Conservation (phyloP, 352 stramenopile genomes). For the Pythium sukuiense region DNA sequence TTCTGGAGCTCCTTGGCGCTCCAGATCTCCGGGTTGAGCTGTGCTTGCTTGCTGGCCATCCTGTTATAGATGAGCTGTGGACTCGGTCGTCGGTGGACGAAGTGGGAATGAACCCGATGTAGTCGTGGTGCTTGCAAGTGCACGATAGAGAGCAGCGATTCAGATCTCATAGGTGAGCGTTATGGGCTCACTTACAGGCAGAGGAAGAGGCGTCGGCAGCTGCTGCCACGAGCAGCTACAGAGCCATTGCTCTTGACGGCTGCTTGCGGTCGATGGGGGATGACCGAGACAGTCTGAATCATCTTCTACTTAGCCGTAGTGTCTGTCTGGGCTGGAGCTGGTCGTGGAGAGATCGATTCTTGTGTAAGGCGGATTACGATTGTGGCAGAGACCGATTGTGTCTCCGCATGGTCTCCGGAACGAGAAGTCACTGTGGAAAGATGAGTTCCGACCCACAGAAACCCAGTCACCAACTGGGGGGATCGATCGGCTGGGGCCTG, state of each 20-base stretch:
- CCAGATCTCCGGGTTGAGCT: background rate
- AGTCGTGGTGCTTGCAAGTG: too few species aligned
- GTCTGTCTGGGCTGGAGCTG: background rate
- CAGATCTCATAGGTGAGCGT: background rate
- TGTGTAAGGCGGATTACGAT: background rate
- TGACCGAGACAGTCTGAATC: background rate
- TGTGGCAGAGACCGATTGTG: background rate
- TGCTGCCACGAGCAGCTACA: background rate
- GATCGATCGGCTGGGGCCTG: background rate
- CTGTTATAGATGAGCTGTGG: background rate
- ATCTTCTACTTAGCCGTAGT: background rate
- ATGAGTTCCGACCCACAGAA: background rate
- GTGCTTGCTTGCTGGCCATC: background rate
- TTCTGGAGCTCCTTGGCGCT: slow-evolving; percentile 34
- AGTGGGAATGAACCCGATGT: background rate
- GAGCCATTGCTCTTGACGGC: background rate
- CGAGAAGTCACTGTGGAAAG: background rate
- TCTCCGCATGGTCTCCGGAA: background rate
- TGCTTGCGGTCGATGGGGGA: background rate
- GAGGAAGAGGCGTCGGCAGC: background rate
- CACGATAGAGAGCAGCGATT: background rate
- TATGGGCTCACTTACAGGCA: background rate
- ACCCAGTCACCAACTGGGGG: background rate
- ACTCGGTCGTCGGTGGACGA: background rate
- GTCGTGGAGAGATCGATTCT: background rate